Base-by-base conservation (phyloP, 2,329 filamentous ascomycete genomes). In the Colletotrichum sp. region DNA sequence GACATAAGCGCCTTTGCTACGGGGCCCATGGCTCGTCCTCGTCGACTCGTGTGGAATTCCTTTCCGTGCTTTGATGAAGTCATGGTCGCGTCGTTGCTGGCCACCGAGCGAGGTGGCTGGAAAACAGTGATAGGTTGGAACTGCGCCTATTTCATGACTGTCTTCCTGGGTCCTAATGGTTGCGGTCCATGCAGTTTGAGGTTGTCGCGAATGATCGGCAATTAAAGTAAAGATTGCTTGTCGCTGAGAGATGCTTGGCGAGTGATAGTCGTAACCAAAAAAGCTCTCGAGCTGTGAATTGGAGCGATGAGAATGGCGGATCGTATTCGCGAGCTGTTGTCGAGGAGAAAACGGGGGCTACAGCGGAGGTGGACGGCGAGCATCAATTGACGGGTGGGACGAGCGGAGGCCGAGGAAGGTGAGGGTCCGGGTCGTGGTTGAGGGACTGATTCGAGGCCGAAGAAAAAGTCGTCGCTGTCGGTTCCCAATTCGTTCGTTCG, bases 231-330 rank as follows among this genome's bases (percentile, higher is more conserved):
- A 68, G 55, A 67, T 52, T 78, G 78, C 76, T 79, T 69, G 52
- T 69, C 36, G 59, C 39, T 49, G 81, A 81, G 78, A 78, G 78
- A 81, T 81, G 79, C 77, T 83, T 72, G 77, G 75, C 76, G 76
- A 76, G 76, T 78, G 75, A 81, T 78, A 79, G 80, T 80, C 77
- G 81, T 83, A 83, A 81, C 81, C 81, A 82, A 83, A 84, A 80
- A 71, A 32, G 57, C 76, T 80, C 79, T 78, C 67, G 49, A 78
- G 76, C 74, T 73, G 78, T 78, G 75, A 78, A 79, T 77, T 79
- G 77, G 66, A 72, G 73, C 72, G 7, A 65, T 30, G 30, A 36
- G 49, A 57, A 72, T 62, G 36, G 12, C 2, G 49, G 59, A 21
- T 69, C 30, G 73, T 26, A 16, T 67, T 28, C 18, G 57, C 52